Evolutionary conservation across 2,329 filamentous ascomycete genomes (phyloP), one percentile per base, ranked within the genome.

Genomic region (Colletotrichum truncatum): DNA sequence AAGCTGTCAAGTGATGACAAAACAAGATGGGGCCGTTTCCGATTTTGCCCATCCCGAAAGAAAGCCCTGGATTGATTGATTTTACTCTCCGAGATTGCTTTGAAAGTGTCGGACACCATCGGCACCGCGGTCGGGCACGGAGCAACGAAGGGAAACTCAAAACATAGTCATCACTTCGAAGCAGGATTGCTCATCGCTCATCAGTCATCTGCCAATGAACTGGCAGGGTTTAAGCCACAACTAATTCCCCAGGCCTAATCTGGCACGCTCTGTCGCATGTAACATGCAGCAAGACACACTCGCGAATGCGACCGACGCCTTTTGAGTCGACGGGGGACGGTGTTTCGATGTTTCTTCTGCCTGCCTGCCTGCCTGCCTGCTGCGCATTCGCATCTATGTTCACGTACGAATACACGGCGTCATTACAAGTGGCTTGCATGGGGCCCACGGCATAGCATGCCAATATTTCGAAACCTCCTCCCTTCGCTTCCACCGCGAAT

Each of bases 371-470:
- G n/a, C 38, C 54, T 57, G 43, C 41, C 34, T 45, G 38, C 30
- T 23, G 23, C 49, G 32, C 57, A 45, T 45, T 46, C 36, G 56
- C 30, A 11, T 54, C 34, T 18, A 54, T 25, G 55, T 46, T n/a
- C 46, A 28, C 32, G 23, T 46, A 30, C 48, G 54, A 51, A 65
- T 55, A 28, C 49, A 62, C 49, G 43, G 57, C 63, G 56, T 65
- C 63, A 65, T 54, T 43, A 39, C 57, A 53, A 18, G 57, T 56
- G 57, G 63, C 57, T 65, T 65, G 63, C 63, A 46, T 46, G 39
- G 21, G 12, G 32, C 14, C 16, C 30, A 45, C 28, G 34, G 11
- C 45, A 59, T 46, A 30, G 58, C 57, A 14, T 62, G 57, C 63
- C 43, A 53, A 64, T 26, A 46, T 30, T 12, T 39, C 43, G 48